Evolutionary conservation across 2,329 filamentous ascomycete genomes (phyloP), one percentile per base, ranked within the genome.

Genomic region (Diaporthe sp.): DNA sequence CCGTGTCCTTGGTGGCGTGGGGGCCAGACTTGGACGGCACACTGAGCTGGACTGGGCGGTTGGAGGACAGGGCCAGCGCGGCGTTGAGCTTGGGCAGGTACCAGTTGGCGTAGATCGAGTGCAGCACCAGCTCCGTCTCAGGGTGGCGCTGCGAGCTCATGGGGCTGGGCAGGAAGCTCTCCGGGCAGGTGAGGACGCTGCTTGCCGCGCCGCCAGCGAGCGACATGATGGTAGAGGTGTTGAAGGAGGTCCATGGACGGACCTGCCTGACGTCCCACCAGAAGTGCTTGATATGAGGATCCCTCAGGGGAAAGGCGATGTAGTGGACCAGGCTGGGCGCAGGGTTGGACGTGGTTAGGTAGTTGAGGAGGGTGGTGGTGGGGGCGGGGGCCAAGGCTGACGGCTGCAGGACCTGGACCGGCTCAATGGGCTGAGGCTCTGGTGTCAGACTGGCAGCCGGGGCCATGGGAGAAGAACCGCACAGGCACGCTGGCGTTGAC

Each of bases 231-330:
- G 92, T 91, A 71, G 88, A 83, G 15, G 94, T 86, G 77, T 91
- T 94, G 89, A 98, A 98, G 78, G 91, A 89, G 69, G 89, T 90
- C 96, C 96, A 98, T 76, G 92, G 89, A 76, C 94, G 92, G 77
- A 98, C 88, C 81, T 97, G 96, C 78, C 96, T 94, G 74, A 97
- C 90, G 80, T 98, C 96, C 94, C 95, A 98, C 96, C 96, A 98
- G 83, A 96, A 98, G 85, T 97, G 92, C 82, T 93, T 94, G 79
- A 89, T 93, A 83, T 88, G 90, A 80, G 88, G 92, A 82, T 91
- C 94, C 77, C 87, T 90, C 79, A 88, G 86, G 77, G 85, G 92
- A 81, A 93, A 92, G 75, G 93, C 94, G 78, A 96, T 90, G 78
- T 93, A 94, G 80, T 93, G 93, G 50, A 97, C 94, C 44, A 98